A percentile compares a stretch with the other conserved stretches of the same genome.
Conservation (phyloP, 1,284 basidiomycete genomes). For the Trichosporon ovoides region DNA sequence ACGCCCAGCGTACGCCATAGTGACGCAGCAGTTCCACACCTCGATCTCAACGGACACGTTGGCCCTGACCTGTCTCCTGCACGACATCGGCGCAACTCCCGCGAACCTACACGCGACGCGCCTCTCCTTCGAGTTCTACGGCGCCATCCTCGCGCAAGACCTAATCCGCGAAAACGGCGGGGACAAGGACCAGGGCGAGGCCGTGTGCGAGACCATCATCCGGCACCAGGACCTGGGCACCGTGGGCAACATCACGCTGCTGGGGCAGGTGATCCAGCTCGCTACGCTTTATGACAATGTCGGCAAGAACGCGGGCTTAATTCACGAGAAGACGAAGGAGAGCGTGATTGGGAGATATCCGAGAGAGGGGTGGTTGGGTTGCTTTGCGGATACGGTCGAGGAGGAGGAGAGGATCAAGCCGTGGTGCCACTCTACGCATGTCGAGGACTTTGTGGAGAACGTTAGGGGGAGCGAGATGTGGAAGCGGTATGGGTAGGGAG, state of each 20-base stretch:
- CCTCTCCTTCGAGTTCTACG: constrained; percentile 57
- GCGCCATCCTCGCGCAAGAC: constrained; percentile 27
- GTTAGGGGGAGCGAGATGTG: constrained; percentile 10
- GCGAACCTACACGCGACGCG: constrained; percentile 55
- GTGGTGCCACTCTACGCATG: constrained; percentile 10
- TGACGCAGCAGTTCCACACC: constrained; percentile 9
- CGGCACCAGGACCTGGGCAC: constrained; percentile 59
- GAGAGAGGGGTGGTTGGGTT: constrained; percentile 25
- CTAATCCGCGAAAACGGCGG: constrained; percentile 49
- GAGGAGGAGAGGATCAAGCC: constrained; percentile 26
- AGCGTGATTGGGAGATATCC: constrained; percentile 17
- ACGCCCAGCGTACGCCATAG: constrained; percentile 16
- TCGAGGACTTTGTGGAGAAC: constrained; percentile 5
- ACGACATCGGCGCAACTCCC: constrained; percentile 58
- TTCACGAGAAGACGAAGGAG: constrained; percentile 20
- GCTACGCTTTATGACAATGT: constrained; percentile 29
- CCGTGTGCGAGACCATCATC: constrained; percentile 58
- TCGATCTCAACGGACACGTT: constrained; percentile 54
- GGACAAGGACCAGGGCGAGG: constrained; percentile 54
- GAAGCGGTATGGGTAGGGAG: constrained; percentile 13
- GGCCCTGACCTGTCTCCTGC: constrained; percentile 55
- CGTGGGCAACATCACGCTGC: constrained; percentile 36
- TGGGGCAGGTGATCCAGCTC: constrained; percentile 23
- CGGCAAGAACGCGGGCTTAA: constrained; percentile 14
- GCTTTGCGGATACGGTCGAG: constrained; percentile 25